Conservation (phyloP, 2,329 filamentous ascomycete genomes). For the Phialophora macrospora region DNA sequence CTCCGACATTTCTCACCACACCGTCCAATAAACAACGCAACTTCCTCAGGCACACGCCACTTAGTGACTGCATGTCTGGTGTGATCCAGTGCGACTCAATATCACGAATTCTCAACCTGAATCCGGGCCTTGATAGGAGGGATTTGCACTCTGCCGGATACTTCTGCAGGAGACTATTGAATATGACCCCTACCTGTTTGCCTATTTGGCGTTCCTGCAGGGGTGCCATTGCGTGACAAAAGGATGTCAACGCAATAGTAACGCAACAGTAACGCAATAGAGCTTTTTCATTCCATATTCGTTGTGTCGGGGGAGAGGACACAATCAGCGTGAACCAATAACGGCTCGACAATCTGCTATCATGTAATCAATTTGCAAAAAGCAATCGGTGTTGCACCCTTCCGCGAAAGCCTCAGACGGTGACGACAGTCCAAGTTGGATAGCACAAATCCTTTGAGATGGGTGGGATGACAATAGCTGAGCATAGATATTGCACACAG, state of each 20-base stretch:
- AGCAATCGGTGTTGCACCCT: background rate
- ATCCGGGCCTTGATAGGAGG: background rate
- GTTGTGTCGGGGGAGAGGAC: background rate
- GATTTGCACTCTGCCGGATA: background rate
- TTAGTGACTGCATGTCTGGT: slow-evolving; percentile 7
- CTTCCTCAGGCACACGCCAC: background rate
- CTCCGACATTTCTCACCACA: slow-evolving; percentile 20
- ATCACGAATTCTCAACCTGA: slow-evolving; percentile 5
- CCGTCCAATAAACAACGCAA: slow-evolving; percentile 24
- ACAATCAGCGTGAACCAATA: background rate
- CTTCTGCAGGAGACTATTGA: background rate
- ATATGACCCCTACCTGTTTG: background rate
- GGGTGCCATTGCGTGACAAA: slow-evolving; percentile 10
- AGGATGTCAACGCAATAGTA: slow-evolving; percentile 1
- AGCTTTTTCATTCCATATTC: background rate
- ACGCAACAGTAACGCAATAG: background rate
- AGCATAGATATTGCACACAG: background rate
- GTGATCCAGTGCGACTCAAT: slow-evolving; percentile 14
- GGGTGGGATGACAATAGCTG: background rate
- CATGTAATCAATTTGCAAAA: background rate
- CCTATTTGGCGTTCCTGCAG: background rate
- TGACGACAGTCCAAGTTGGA: background rate
- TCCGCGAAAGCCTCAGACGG: background rate
- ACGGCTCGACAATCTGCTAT: background rate
- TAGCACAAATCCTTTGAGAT: background rate